Percentiles rank a stretch among this genome's conserved stretches.
Conservation (phyloP, 1,284 basidiomycete species). For the Crucibulum cyathiforme region DNA sequence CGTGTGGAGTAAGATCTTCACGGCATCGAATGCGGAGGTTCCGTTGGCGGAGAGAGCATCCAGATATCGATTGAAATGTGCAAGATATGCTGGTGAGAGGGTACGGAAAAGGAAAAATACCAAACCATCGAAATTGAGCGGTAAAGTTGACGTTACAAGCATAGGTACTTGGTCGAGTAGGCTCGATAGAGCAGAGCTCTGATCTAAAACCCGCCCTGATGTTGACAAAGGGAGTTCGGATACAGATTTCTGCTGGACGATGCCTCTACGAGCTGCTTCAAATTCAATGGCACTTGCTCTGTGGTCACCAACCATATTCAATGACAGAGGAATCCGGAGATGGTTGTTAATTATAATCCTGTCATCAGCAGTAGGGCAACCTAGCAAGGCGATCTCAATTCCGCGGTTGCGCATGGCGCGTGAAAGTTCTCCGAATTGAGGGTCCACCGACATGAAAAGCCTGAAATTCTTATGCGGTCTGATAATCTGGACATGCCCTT, state of each 20-base stretch:
- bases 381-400: slow-evolving; percentile 76
- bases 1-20: slow-evolving; percentile 2
- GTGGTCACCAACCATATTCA: slow-evolving; percentile 8
- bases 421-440: slow-evolving; percentile 91
- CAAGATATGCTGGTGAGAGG: slow-evolving; percentile 38
- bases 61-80: slow-evolving; percentile 41
- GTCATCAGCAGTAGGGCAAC: slow-evolving; percentile 51
- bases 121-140: slow-evolving; percentile 28
- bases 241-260: slow-evolving; percentile 15
- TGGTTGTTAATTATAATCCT: slow-evolving; percentile 50
- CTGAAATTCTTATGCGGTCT: slow-evolving; percentile 90
- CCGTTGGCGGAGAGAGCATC: neutral
- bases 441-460: slow-evolving; percentile 94
- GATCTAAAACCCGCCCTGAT: slow-evolving; percentile 47
- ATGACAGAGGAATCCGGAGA: slow-evolving; percentile 50
- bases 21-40: neutral
- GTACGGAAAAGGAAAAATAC: slow-evolving; percentile 51
- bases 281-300: slow-evolving; percentile 27
- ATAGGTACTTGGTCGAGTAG: slow-evolving; percentile 46
- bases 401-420: slow-evolving; percentile 99
- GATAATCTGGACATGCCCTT: slow-evolving; percentile 78
- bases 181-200: slow-evolving; percentile 53
- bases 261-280: slow-evolving; percentile 46
- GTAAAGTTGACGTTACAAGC: slow-evolving; percentile 19
- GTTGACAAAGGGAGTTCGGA: slow-evolving; percentile 7